Conservation (phyloP, 495 filamentous ascomycete genomes). For the Aspergillus steynii region DNA sequence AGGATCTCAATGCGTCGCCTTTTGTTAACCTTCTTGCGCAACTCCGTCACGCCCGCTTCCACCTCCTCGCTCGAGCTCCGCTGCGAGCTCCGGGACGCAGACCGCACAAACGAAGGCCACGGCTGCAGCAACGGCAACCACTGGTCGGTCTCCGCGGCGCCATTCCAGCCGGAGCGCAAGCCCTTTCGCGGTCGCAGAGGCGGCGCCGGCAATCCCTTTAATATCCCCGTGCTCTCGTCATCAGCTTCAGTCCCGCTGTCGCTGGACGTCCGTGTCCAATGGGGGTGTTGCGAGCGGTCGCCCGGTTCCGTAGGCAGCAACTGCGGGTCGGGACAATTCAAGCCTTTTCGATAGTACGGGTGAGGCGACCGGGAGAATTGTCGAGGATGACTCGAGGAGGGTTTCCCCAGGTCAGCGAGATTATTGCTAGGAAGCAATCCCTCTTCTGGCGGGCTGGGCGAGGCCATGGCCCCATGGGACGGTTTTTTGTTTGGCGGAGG, state of each 20-base stretch:
- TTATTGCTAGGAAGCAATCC: constrained; percentile 25
- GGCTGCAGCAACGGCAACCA: constrained; percentile 39
- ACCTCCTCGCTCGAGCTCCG: constrained; percentile 43
- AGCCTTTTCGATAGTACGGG: constrained; percentile 63
- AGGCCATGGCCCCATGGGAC: constrained; percentile 43
- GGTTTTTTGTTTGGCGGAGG: constrained; percentile 9
- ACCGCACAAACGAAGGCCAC: constrained; percentile 42
- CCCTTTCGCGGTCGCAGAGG: constrained; percentile 72
- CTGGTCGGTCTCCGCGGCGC: constrained; percentile 31
- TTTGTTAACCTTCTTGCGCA: constrained; percentile 31
- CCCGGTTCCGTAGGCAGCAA: constrained; percentile 24
- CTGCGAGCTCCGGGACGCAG: constrained; percentile 32
- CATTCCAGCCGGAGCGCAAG: constrained; percentile 55
- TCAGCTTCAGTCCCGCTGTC: constrained; percentile 92
- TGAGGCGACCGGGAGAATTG: constrained; percentile 72
- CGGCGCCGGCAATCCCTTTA: constrained; percentile 80
- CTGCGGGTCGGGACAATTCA: constrained; percentile 21
- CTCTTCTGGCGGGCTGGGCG: constrained; percentile 39
- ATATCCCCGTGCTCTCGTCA: constrained; percentile 70
- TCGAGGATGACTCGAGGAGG: constrained; percentile 38
- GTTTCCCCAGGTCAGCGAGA: constrained; percentile 25
- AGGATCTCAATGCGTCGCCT: constrained; percentile 45
- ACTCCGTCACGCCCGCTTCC: constrained; percentile 26
- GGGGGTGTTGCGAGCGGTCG: constrained; percentile 25
- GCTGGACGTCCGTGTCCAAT: constrained; percentile 60